Conservation (phyloP, 139 green algal species). For the Chlamydomonas schloesseri region DNA sequence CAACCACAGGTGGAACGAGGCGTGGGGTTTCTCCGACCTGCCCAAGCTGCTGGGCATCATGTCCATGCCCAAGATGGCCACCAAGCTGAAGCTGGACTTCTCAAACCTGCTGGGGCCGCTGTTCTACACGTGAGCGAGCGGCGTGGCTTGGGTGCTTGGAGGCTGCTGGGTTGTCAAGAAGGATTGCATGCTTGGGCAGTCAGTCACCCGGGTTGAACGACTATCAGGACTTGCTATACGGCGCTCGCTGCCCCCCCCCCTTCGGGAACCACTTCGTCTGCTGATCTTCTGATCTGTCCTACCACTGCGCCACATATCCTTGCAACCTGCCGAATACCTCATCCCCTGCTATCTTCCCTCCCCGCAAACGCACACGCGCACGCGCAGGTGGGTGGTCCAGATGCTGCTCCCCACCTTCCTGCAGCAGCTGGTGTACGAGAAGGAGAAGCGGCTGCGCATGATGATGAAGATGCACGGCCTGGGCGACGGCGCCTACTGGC, state of each 20-base stretch:
- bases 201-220: no score
- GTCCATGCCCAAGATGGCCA: constrained; percentile 69
- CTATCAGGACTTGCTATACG: no score
- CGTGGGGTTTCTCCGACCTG: neutral
- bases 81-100: constrained; percentile 83
- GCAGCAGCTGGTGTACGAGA: constrained; percentile 75
- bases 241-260: no score
- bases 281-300: no score
- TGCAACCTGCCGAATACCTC: no score
- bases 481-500: constrained; percentile 64
- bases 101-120: constrained; percentile 81
- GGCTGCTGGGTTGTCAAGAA: no score
- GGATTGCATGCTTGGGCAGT: no score
- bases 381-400: constrained; percentile 81
- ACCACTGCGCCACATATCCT: no score
- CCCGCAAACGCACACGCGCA: no score
- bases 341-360: neutral
- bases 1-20: neutral
- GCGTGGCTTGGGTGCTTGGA: neutral
- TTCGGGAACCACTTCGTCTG: no score
- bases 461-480: constrained; percentile 98
- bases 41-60: constrained; percentile 58
- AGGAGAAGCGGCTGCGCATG: constrained; percentile 87
- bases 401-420: constrained; percentile 84
- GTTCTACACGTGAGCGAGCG: constrained; percentile 70